Conservation (phyloP, 2,329 filamentous ascomycete genomes). For the Cryphonectria carpinicola region DNA sequence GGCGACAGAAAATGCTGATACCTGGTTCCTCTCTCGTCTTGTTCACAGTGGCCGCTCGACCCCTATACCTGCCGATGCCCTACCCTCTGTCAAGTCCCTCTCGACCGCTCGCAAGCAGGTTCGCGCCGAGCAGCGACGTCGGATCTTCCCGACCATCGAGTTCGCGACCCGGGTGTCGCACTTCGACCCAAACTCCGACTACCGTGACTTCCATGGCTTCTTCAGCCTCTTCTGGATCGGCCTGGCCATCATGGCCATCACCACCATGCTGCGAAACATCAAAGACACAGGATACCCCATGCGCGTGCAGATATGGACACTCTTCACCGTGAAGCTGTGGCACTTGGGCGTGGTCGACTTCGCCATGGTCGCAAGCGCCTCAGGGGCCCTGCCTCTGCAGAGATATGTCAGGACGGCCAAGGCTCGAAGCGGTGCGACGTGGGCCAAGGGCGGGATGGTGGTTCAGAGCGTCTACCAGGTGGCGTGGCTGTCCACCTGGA, state of each 20-base stretch:
- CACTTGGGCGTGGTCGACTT: slow-evolving; percentile 83
- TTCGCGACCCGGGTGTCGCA: slow-evolving; percentile 91
- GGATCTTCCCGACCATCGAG: slow-evolving; percentile 91
- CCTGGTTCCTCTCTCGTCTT: slow-evolving; percentile 14
- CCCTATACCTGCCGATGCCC: slow-evolving; percentile 84
- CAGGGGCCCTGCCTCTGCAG: slow-evolving; percentile 75
- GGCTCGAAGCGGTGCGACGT: slow-evolving; percentile 62
- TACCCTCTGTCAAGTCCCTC: slow-evolving; percentile 86
- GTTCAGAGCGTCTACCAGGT: slow-evolving; percentile 83
- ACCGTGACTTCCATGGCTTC: slow-evolving; percentile 94
- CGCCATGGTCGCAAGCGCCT: slow-evolving; percentile 80
- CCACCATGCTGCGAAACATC: slow-evolving; percentile 88
- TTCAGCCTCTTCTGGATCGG: slow-evolving; percentile 99
- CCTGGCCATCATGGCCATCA: slow-evolving; percentile 94
- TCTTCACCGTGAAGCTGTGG: slow-evolving; percentile 88
- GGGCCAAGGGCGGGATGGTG: slow-evolving; percentile 76
- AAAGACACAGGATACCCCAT: slow-evolving; percentile 91
- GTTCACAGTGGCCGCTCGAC: slow-evolving; percentile 76
- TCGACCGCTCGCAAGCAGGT: slow-evolving; percentile 83
- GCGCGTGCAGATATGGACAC: slow-evolving; percentile 81
- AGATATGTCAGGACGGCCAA: slow-evolving; percentile 60
- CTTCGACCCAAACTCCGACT: slow-evolving; percentile 90
- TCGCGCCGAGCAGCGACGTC: slow-evolving; percentile 77
- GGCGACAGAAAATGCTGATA: slow-evolving; percentile 17
- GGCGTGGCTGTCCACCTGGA: slow-evolving; percentile 81